Base-by-base conservation (phyloP, 495 filamentous ascomycete species). In the Podospora anserina region DNA sequence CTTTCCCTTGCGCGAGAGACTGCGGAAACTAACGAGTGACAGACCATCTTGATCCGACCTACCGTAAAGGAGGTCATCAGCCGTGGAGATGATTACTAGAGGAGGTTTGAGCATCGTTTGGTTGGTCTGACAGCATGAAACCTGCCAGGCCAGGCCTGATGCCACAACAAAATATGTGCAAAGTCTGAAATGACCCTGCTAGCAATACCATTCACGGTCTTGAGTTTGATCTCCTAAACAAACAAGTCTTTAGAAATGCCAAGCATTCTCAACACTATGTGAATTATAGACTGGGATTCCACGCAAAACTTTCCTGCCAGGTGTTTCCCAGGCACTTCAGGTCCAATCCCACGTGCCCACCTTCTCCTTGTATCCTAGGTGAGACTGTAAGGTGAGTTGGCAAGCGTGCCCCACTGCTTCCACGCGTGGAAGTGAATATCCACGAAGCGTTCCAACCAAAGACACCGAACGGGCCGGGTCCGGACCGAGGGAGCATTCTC, bases 11-110 rank as follows among this genome's bases (percentile, higher is more conserved):
- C 64, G 15, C 28, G 19, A 5, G 20, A 19, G 16, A 53, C 30
- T 4, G 4, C 30, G 20, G 30, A 39, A 20, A 53, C 77, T 71
- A 59, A 77, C 63, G 9, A 55, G 39, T 16, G 1, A 6, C 71
- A 96, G 92, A 97, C 93, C 16, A 91, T 97, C 72, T 75, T 97
- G 67, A 87, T 97, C 66, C 85, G 93, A 70, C 92, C 93, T 59
- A 96, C 85, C 70, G 89, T 92, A 28, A 97, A 97, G 84, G 93
- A 97, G 82, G 88, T 97, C 65, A 91, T 97, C 72, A 96, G 92
- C 77, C 89, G 92, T 65, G 93, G 93, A 71, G 91, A 95, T 55
- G 93, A 97, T 75, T 97, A 93, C 78, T 97, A 84, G 58, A 19
- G 58, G 16, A 61, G 28, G 2, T 27, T 11, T 5, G 15, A 49